Evolutionary conservation across 1,139 yeast species (phyloP).

Genomic region (Kodamaea anthophila): DNA sequence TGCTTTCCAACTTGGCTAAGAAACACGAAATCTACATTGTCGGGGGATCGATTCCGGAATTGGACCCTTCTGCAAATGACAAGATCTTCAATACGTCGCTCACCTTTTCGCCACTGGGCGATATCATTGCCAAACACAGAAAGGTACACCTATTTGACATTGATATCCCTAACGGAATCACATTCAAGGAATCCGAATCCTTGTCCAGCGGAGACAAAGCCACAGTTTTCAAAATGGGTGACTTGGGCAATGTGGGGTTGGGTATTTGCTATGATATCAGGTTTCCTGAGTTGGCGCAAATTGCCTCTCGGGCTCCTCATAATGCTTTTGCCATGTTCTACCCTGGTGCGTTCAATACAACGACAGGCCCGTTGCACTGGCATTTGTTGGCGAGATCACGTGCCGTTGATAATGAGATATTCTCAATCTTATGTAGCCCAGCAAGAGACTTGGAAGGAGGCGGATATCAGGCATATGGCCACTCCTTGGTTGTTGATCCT

Average conservation of each 20-base stretch:
- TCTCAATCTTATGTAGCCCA: conserved; percentile 79
- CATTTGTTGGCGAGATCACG: conserved; percentile 77
- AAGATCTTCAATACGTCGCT: conserved; percentile 77
- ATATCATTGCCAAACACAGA: conserved; percentile 76
- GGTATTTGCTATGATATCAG: conserved; percentile 92
- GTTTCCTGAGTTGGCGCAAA: conserved; percentile 83
- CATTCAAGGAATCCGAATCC: conserved; percentile 75
- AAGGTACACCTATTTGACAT: conserved; percentile 88
- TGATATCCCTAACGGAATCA: conserved; percentile 82
- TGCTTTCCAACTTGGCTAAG: conserved; percentile 60
- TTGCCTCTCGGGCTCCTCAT: conserved; percentile 63
- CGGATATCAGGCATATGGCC: conserved; percentile 89
- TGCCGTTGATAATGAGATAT: conserved; percentile 85
- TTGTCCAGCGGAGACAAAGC: conserved; percentile 75
- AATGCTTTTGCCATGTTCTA: conserved; percentile 85
- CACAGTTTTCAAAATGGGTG: conserved; percentile 65
- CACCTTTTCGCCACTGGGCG: conserved; percentile 66
- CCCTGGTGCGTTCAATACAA: conserved; percentile 94
- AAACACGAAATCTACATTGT: conserved; percentile 56
- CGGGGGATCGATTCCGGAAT: conserved; percentile 92
- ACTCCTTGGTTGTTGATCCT: conserved; percentile 83
- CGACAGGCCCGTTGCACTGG: conserved; percentile 96
- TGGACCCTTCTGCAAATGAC: conserved; percentile 41
- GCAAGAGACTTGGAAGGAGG: conserved; percentile 65
- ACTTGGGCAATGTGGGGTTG: conserved; percentile 73